Evolutionary conservation across 345 rosid genomes (phyloP).

Genomic region (Diplotaxis tenuifolia): DNA sequence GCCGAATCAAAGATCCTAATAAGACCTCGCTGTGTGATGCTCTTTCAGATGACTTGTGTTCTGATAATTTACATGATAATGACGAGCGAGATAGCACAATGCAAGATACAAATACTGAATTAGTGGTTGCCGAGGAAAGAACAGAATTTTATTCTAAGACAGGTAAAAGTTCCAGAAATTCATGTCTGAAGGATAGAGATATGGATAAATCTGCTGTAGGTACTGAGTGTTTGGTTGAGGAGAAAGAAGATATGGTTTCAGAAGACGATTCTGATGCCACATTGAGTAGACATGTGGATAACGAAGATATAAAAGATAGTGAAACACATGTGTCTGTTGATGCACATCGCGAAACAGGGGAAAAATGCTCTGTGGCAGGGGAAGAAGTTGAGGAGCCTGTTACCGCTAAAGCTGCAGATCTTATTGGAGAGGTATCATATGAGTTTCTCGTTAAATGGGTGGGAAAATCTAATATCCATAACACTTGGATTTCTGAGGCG

Average conservation of each 20-base stretch:
- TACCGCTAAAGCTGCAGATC: slow-evolving; percentile 37
- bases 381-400: slow-evolving; percentile 48
- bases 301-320: slow-evolving; percentile 38
- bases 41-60: slow-evolving; percentile 44
- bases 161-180: slow-evolving; percentile 47
- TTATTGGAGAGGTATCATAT: slow-evolving; percentile 45
- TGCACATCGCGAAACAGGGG: slow-evolving; percentile 37
- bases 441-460: slow-evolving; percentile 98
- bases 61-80: slow-evolving; percentile 44
- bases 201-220: slow-evolving; percentile 49
- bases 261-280: slow-evolving; percentile 44
- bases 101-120: slow-evolving; percentile 43
- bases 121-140: slow-evolving; percentile 40
- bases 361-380: slow-evolving; percentile 28
- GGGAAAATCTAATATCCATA: slow-evolving; percentile 88
- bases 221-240: slow-evolving; percentile 41
- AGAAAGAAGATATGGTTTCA: slow-evolving; percentile 40
- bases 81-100: slow-evolving; percentile 47
- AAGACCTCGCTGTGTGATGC: slow-evolving; percentile 34
- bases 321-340: slow-evolving; percentile 37
- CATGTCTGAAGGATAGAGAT: slow-evolving; percentile 38
- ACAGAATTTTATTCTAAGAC: slow-evolving; percentile 46
- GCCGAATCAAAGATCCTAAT: slow-evolving; percentile 66
- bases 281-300: slow-evolving; percentile 38
- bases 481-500: slow-evolving; percentile 91